phyloP scores from a whole-genome alignment of 352 stramenopile species.

The Thalassiosira oceanica region DNA sequence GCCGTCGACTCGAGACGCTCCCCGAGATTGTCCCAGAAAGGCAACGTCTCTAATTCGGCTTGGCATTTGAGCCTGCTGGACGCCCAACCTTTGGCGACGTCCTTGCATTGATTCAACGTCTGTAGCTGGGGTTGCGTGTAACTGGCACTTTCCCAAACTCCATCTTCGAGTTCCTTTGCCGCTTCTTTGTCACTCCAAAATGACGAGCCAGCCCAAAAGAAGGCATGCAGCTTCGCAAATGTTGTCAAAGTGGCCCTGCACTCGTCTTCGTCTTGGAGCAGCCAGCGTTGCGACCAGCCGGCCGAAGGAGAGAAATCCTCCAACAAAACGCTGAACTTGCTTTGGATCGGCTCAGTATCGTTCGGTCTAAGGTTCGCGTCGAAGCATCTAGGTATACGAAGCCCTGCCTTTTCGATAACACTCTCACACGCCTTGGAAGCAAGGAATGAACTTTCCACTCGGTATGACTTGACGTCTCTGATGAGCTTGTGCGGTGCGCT shows the following conservation, averaged over 20 bases:
- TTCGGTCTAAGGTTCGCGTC: constrained; percentile 39
- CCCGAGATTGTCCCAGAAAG: constrained; percentile 48
- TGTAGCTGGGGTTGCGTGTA: constrained; percentile 71
- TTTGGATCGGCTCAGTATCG: constrained; percentile 44
- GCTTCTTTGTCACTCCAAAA: constrained; percentile 55
- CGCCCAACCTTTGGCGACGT: constrained; percentile 49
- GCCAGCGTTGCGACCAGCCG: constrained; percentile 64
- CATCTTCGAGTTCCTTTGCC: constrained; percentile 45
- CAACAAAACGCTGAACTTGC: constrained; percentile 59
- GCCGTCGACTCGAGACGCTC: constrained; percentile 43
- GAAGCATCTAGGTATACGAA: constrained; percentile 52
- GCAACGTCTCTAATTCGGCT: constrained; percentile 25
- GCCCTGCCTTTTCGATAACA: constrained; percentile 33
- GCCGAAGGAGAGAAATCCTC: constrained; percentile 59
- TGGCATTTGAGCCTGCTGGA: constrained; percentile 31
- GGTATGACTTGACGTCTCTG: constrained; percentile 60
- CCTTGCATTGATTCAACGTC: constrained; percentile 52
- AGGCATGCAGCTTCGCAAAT: constrained; percentile 70
- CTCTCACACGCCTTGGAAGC: constrained; percentile 36
- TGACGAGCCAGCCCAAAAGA: constrained; percentile 63
- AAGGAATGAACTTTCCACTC: constrained; percentile 65
- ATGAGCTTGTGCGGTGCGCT: constrained; percentile 58
- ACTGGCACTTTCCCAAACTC: constrained; percentile 58
- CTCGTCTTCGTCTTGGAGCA: constrained; percentile 41
- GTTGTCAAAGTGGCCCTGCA: constrained; percentile 38